Evolutionary conservation across 2,329 filamentous ascomycete species (phyloP).

Genomic region (Colletotrichum sp.): DNA sequence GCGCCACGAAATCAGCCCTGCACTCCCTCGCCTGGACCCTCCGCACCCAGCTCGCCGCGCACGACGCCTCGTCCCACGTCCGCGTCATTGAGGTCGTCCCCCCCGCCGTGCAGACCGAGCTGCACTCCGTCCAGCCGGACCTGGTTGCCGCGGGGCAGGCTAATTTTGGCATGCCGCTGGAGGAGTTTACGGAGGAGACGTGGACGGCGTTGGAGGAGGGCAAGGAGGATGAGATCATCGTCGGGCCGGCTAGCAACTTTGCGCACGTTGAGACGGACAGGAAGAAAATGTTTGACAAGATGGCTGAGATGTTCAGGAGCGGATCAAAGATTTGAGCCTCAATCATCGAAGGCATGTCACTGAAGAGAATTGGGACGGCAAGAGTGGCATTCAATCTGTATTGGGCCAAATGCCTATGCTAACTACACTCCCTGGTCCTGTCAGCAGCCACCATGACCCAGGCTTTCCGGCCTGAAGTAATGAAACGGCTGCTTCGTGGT

Average conservation of each 20-base stretch:
- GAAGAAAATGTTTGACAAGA: not conserved
- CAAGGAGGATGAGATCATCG: constrained; percentile 38
- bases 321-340: not conserved
- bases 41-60: constrained; percentile 43
- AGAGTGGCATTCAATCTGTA: constrained; percentile 14
- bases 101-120: constrained; percentile 51
- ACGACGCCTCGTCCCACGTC: constrained; percentile 35
- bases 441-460: constrained; percentile 3
- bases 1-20: constrained; percentile 58
- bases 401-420: constrained; percentile 16
- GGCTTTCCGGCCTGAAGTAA: constrained; percentile 5
- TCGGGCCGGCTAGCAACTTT: constrained; percentile 16
- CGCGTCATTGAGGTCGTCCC: constrained; percentile 55
- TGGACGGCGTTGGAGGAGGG: constrained; percentile 46
- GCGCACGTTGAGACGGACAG: constrained; percentile 7
- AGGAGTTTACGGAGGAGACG: constrained; percentile 48
- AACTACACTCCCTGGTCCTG: constrained; percentile 15
- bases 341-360: not conserved
- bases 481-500: not conserved
- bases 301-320: not conserved
- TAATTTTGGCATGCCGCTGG: constrained; percentile 40
- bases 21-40: constrained; percentile 51
- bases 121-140: constrained; percentile 48
- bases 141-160: constrained; percentile 34
- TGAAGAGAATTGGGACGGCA: not conserved